Evolutionary conservation across 148 eudicot genomes (phyloP).

Genomic region (Salicornia ramosissima): DNA sequence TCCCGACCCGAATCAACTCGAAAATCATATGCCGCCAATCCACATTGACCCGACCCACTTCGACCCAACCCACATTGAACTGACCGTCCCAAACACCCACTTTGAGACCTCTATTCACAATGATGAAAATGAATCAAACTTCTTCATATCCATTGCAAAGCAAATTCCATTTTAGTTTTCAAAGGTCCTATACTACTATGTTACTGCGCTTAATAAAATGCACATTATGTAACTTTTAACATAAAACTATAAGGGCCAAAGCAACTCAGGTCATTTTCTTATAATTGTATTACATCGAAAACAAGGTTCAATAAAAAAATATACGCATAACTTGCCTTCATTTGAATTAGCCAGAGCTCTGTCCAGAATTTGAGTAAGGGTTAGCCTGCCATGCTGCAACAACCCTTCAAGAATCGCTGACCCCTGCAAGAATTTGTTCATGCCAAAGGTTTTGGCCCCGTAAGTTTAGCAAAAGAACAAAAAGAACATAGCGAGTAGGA

Average conservation of each 20-base stretch:
- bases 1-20: too few species aligned
- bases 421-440: slow-evolving; percentile 38
- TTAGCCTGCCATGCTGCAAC: slow-evolving; percentile 91
- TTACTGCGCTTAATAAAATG: not conserved
- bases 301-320: not conserved
- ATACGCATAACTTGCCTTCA: slow-evolving; percentile 34
- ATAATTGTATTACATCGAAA: not conserved
- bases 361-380: slow-evolving; percentile 58
- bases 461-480: not conserved
- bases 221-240: not conserved
- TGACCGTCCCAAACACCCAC: not conserved
- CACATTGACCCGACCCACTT: too few species aligned
- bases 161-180: not conserved
- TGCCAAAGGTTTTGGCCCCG: slow-evolving; percentile 3
- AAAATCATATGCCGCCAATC: too few species aligned
- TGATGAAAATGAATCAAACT: not conserved
- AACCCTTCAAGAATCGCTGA: slow-evolving; percentile 59
- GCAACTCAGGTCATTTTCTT: not conserved
- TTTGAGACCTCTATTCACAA: not conserved
- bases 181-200: not conserved
- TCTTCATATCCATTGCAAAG: not conserved
- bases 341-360: slow-evolving; percentile 33
- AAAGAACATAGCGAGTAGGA: slow-evolving; percentile 3
- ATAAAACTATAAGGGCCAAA: not conserved
- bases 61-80: too few species aligned